Conservation (phyloP, 2,329 filamentous ascomycete genomes). For the Aureobasidium namibiae region DNA sequence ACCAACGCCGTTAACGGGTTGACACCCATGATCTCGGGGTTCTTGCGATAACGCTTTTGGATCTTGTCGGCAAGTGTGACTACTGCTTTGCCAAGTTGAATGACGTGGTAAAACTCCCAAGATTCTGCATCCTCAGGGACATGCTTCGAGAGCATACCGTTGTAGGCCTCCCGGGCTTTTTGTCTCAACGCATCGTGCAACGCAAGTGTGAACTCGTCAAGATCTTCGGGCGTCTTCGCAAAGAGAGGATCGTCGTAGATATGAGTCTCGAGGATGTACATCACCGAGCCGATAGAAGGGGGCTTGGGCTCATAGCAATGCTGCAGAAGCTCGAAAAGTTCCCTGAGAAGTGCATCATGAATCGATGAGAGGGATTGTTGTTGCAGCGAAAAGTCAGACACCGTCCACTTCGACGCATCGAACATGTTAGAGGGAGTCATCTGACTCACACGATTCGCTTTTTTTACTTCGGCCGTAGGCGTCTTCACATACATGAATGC, state of each 20-base stretch:
- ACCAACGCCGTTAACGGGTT: constrained; percentile 64
- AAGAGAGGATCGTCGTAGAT: constrained; percentile 73
- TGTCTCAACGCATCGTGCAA: constrained; percentile 64
- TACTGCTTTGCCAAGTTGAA: constrained; percentile 78
- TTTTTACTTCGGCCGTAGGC: constrained; percentile 52
- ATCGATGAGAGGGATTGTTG: constrained; percentile 65
- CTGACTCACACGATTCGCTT: constrained; percentile 44
- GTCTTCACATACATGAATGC: constrained; percentile 78
- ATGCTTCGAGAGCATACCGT: constrained; percentile 66
- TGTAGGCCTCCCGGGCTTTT: constrained; percentile 72
- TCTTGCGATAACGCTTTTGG: constrained; percentile 84
- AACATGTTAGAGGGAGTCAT: constrained; percentile 35
- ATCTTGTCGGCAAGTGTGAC: constrained; percentile 81
- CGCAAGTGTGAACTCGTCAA: constrained; percentile 62
- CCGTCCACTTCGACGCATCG: constrained; percentile 43
- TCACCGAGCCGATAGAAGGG: constrained; percentile 67
- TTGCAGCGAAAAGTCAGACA: constrained; percentile 49
- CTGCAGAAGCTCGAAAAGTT: constrained; percentile 81
- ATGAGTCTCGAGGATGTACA: constrained; percentile 75
- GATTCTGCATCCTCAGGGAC: constrained; percentile 72
- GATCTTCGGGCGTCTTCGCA: constrained; percentile 58
- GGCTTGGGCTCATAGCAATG: constrained; percentile 85
- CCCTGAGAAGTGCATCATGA: constrained; percentile 74
- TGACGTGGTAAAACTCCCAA: constrained; percentile 88
- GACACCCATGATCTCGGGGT: constrained; percentile 76